Percentiles rank a stretch among this genome's conserved stretches.
These are phyloP conservation scores for Tetrahymena thermophila DNA, from an alignment of 73 alveolate species.

Conservation along the genomic window DNA sequence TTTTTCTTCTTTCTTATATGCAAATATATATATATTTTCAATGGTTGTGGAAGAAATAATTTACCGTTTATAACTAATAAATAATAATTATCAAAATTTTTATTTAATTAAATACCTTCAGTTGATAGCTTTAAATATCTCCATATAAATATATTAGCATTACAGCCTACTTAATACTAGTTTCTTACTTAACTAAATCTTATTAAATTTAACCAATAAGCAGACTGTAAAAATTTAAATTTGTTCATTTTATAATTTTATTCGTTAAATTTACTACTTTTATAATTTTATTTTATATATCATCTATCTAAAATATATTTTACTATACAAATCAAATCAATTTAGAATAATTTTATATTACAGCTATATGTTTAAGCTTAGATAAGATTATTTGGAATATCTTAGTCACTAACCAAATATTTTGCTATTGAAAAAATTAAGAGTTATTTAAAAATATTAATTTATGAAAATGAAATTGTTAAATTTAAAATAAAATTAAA, in stretches of 20 bases:
- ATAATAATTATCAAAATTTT: background rate
- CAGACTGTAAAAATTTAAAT: background rate
- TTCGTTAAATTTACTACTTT: background rate
- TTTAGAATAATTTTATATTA: too few relatives aligned
- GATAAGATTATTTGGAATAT: too few relatives aligned
- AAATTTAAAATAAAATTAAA: too few relatives aligned
- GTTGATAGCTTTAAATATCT: background rate
- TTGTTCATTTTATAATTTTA: background rate
- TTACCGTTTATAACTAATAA: background rate
- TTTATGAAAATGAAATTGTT: too few relatives aligned
- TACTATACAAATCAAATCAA: too few relatives aligned
- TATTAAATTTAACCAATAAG: background rate
- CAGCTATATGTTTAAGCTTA: too few relatives aligned
- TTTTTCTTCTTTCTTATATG: background rate
- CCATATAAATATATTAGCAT: background rate
- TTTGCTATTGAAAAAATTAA: too few relatives aligned
- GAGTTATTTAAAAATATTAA: too few relatives aligned
- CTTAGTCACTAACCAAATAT: too few relatives aligned
- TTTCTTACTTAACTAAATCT: background rate
- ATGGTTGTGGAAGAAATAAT: background rate
- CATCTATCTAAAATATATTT: too few relatives aligned
- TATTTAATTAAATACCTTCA: background rate
- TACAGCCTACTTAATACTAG: background rate
- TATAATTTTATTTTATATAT: too few relatives aligned
- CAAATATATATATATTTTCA: background rate